These are phyloP conservation scores for Aspergillus ruber DNA, from an alignment of 2,329 filamentous ascomycete species.

Conservation along the genomic window DNA sequence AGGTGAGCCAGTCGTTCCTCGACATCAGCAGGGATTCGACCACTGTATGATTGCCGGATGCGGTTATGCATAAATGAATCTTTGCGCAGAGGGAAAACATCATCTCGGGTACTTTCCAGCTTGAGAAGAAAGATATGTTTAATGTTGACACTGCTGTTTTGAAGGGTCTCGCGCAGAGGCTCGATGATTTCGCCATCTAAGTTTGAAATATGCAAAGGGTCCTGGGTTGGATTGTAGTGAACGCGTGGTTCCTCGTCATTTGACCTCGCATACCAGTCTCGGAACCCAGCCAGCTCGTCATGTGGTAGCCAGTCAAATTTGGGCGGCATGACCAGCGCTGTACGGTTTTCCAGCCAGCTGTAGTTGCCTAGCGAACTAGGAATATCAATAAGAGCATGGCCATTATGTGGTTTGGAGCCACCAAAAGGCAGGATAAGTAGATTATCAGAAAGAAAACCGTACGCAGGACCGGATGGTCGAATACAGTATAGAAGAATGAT, in stretches of 20 bases:
- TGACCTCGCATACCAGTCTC: constrained; percentile 13
- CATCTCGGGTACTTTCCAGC: constrained; percentile 41
- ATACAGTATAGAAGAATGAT: constrained; percentile 19
- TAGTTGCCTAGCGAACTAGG: constrained; percentile 6
- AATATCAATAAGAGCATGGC: constrained; percentile 7
- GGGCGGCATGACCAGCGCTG: constrained; percentile 9
- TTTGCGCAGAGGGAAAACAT: constrained; percentile 39
- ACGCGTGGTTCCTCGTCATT: constrained; percentile 3
- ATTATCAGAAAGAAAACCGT: constrained; percentile 10
- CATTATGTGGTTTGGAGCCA: constrained; percentile 4
- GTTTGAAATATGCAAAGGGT: constrained; percentile 38
- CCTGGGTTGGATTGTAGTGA: constrained; percentile 29
- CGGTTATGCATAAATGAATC: constrained; percentile 25
- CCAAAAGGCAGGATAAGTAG: constrained; percentile 11
- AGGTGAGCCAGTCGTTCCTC: constrained; percentile 16
- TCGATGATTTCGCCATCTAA: constrained; percentile 22
- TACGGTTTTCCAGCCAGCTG: constrained; percentile 8
- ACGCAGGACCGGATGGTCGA: constrained; percentile 21
- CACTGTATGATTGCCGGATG: constrained; percentile 31
- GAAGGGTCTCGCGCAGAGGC: constrained; percentile 13
- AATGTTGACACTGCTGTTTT: constrained; percentile 27
- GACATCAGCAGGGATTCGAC: constrained; percentile 26
- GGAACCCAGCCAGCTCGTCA: constrained; percentile 11
- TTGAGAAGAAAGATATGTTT: constrained; percentile 38
- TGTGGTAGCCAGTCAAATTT: constrained; percentile 15